Base-by-base conservation (phyloP, 2,329 filamentous ascomycete species). In the Ceratocystis huliohia region DNA sequence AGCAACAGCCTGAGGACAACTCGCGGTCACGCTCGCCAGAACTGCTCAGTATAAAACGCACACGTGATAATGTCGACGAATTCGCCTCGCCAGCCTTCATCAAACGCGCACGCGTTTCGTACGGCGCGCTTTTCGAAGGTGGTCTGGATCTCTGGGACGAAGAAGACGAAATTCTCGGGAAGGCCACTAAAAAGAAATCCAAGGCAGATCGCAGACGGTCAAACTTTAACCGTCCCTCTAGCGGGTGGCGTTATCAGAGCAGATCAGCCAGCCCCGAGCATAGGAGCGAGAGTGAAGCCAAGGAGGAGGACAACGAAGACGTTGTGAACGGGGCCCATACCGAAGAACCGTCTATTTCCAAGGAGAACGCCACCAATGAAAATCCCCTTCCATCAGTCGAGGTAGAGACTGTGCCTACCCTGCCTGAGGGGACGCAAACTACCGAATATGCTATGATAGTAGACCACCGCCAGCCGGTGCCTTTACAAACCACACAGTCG, bases 51-150 rank as follows among this genome's bases (percentile, higher is more conserved):
- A 62, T 63, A 15, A 68, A 68, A 28, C 22, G 72, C 72, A 1
- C 70, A 77, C 59, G 67, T 13, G 67, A 68, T 28, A 77, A 77
- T 7, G 71, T 77, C 57, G 76, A 79, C 20, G 82, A 87, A 70
- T 94, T 85, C 77, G 79, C 83, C 3, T 95, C 91, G 2, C 91
- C 91, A 0, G 89, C 89, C 0, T 96, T 95, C 70, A 76, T 90
- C 22, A 92, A 88, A 73, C 81, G 87, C 65, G 81, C 84, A 15
- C 81, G 88, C 66, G 77, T 88, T 3, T 91, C 88, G 0, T 87
- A 87, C 66, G 86, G 86, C 1, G 83, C 84, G 0, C 75, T 88
- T 0, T 84, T 87, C 63, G 84, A 88, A 69, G 81, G 81, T 3
- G 80, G 80, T 1, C 81, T 84, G 69, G 86, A 91, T 71, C 82